Conservation (phyloP, 306 rosid genomes). For the Arachis hypogaea region DNA sequence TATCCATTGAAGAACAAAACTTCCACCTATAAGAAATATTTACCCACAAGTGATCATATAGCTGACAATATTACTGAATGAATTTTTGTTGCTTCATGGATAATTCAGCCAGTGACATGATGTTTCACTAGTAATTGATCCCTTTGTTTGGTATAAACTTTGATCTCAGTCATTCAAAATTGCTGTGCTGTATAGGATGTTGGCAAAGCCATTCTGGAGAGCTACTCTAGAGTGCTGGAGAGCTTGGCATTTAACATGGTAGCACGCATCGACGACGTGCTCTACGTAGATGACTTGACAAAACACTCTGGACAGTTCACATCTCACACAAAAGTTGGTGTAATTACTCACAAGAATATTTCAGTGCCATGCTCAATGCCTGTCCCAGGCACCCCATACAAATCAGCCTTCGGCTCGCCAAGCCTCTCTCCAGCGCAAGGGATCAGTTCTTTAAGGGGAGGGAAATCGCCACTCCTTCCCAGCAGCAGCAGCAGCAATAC, state of each 20-base stretch:
- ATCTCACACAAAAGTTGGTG: slow-evolving; percentile 67
- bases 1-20: no score
- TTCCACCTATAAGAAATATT: no score
- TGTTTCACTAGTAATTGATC: no score
- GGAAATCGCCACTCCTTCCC: slow-evolving; percentile 55
- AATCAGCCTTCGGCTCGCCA: slow-evolving; percentile 72
- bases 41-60: no score
- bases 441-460: slow-evolving; percentile 57
- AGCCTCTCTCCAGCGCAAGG: slow-evolving; percentile 66
- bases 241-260: slow-evolving; percentile 84
- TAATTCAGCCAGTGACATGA: no score
- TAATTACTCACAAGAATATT: slow-evolving; percentile 62
- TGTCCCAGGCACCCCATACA: slow-evolving; percentile 72
- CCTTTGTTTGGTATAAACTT: slow-evolving; percentile 5
- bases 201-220: slow-evolving; percentile 91
- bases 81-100: no score
- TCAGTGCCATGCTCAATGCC: slow-evolving; percentile 61
- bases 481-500: slow-evolving; percentile 24
- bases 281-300: slow-evolving; percentile 81
- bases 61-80: no score
- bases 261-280: slow-evolving; percentile 90
- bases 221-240: slow-evolving; percentile 91
- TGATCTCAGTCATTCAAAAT: slow-evolving; percentile 9
- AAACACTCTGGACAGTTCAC: slow-evolving; percentile 69
- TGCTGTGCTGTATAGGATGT: slow-evolving; percentile 64